Evolutionary conservation across 176 grass and related monocot genomes (phyloP).

Genomic region (Oryza meyeriana): DNA sequence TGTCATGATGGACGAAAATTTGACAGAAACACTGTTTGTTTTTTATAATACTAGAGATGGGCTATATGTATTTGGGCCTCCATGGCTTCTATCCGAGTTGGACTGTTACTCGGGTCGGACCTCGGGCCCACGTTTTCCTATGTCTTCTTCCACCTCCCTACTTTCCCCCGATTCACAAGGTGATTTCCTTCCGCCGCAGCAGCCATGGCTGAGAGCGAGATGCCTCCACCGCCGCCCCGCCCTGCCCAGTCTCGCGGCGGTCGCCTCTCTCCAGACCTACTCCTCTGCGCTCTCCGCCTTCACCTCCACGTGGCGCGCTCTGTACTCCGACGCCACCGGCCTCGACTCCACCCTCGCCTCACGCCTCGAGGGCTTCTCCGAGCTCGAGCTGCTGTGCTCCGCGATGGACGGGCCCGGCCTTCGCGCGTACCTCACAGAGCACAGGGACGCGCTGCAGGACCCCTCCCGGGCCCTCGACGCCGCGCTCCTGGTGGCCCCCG

Average conservation of each 20-base stretch:
- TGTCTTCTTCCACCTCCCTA: not conserved
- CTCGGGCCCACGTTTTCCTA: not conserved
- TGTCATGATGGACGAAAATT: too few species aligned
- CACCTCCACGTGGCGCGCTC: conserved; percentile 30
- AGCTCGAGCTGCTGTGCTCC: conserved; percentile 41
- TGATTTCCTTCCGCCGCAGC: conserved; percentile 13
- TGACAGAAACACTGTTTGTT: too few species aligned
- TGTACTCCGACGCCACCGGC: conserved; percentile 25
- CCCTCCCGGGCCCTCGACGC: conserved; percentile 22
- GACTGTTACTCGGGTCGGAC: too few species aligned
- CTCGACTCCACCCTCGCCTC: conserved; percentile 40
- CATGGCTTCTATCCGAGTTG: too few species aligned
- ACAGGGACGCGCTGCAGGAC: conserved; percentile 32
- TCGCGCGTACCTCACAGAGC: conserved; percentile 25
- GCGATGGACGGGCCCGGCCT: conserved; percentile 39
- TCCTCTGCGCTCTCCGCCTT: conserved; percentile 41
- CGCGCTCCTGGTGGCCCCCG: conserved; percentile 44
- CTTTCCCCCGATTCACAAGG: not conserved
- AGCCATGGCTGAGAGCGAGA: conserved; percentile 14
- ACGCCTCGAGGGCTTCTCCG: conserved; percentile 29
- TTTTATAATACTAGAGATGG: too few species aligned
- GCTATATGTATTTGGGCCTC: too few species aligned
- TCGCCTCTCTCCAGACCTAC: conserved; percentile 39
- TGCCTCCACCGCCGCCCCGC: not conserved
- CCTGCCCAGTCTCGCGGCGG: conserved; percentile 23